Evolutionary conservation across 2,329 filamentous ascomycete species (phyloP), one percentile per base, ranked within the genome.

Genomic region (Cadophora gregata): DNA sequence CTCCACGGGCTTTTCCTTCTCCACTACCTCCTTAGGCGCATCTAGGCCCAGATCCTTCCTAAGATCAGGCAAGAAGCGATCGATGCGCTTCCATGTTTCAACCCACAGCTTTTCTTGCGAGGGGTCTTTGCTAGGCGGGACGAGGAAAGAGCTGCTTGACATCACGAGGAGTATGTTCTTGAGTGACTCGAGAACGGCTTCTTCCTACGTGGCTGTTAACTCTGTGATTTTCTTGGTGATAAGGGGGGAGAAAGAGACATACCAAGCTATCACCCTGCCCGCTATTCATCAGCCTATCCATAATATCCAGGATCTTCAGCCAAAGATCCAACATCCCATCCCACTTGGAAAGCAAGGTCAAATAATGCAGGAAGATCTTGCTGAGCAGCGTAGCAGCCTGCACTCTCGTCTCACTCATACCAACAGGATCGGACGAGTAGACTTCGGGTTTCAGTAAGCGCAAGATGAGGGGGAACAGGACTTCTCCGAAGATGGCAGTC

Each of bases 161-260:
- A 99, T 97, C 74, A 99, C 96, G 10, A 99, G 84, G 27, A 98
- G 83, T 62, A 98, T 93, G 72, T 99, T 99, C 81, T 99, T 99
- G 66, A 99, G 82, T 71, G 93, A 96, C 79, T 99, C 96, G 0
- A 93, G 92, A 2, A 98, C 93, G 14, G 96, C 95, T 82, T 99
- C 96, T 80, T 97, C 93, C 89, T 97, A 73, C 73, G 48, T 3
- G 9, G 36, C 14, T 16, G 62, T 71, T 63, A 72, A 65, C 60
- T 60, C 12, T 21, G 36, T n/a, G n/a, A n/a, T n/a, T n/a, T n/a
- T n/a, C n/a, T n/a, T n/a, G n/a, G n/a, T n/a, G 36, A 12, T 42
- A 4, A 27, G 33, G 36, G 59, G 42, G 65, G 33, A 48, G 10
- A 29, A 51, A 59, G 59, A 45, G 24, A 84, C 90, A 80, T 86